Evolutionary conservation across 352 stramenopile genomes (phyloP).

Genomic region (Phytophthora syringae): DNA sequence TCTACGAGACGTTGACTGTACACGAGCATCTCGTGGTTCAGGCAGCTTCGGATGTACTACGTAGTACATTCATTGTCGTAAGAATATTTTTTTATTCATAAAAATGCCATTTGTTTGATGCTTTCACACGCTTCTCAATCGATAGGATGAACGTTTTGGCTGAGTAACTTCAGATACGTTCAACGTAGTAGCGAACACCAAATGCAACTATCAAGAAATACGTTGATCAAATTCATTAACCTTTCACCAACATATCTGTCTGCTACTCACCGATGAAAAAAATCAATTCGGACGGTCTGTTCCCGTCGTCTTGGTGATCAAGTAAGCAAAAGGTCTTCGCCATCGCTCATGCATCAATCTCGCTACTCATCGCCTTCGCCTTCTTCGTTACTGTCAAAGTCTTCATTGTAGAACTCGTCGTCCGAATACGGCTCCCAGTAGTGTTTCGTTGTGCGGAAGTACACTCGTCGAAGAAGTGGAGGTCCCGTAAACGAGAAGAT

Average conservation of each 20-base stretch:
- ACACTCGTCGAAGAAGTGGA: constrained; percentile 18
- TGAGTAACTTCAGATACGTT: too few species aligned
- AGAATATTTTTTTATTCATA: too few species aligned
- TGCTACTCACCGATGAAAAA: too few species aligned
- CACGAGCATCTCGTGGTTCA: constrained; percentile 91
- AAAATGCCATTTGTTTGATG: too few species aligned
- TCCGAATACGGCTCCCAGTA: neutral
- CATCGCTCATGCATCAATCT: neutral
- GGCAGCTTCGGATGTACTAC: constrained; percentile 82
- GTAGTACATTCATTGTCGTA: too few species aligned
- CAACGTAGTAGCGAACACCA: too few species aligned
- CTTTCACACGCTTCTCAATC: too few species aligned
- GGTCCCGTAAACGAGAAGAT: constrained; percentile 19
- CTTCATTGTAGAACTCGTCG: neutral
- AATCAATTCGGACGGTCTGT: too few species aligned
- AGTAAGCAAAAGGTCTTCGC: neutral
- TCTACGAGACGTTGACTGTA: constrained; percentile 89
- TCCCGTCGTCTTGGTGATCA: neutral
- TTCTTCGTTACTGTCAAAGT: neutral
- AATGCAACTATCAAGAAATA: too few species aligned
- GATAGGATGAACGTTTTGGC: too few species aligned
- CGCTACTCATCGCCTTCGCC: neutral
- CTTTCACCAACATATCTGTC: too few species aligned
- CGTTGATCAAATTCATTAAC: too few species aligned
- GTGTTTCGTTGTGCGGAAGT: constrained; percentile 5